Percentiles rank a stretch among this genome's conserved stretches.
phyloP scores from a whole-genome alignment of 345 rosid species.

The Capsella bursapastoris region DNA sequence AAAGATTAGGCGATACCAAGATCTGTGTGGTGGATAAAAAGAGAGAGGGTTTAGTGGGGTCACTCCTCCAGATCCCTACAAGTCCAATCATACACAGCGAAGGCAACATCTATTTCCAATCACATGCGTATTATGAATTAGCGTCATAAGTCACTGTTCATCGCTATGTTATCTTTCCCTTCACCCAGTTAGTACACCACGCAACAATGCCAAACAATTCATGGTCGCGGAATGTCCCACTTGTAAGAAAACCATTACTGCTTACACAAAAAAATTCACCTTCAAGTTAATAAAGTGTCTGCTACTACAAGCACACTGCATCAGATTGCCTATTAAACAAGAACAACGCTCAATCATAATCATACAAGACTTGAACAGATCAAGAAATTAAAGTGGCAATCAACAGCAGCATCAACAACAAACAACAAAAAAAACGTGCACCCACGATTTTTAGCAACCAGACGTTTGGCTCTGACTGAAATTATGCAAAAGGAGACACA shows the following conservation, averaged over 20 bases:
- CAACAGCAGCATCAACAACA: slow-evolving; percentile 42
- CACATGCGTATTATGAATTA: not conserved
- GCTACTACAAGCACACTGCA: slow-evolving; percentile 27
- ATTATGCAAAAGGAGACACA: slow-evolving; percentile 47
- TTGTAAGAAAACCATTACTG: slow-evolving; percentile 17
- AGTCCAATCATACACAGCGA: slow-evolving; percentile 23
- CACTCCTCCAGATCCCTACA: slow-evolving; percentile 31
- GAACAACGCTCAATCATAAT: slow-evolving; percentile 30
- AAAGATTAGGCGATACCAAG: slow-evolving; percentile 21
- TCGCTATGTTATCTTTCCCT: not conserved
- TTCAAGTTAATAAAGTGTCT: slow-evolving; percentile 26
- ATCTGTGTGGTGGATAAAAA: slow-evolving; percentile 31
- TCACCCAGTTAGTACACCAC: not conserved
- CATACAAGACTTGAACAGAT: slow-evolving; percentile 39
- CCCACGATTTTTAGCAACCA: slow-evolving; percentile 50
- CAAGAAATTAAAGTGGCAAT: slow-evolving; percentile 42
- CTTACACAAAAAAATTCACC: slow-evolving; percentile 36
- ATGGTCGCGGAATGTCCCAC: not conserved
- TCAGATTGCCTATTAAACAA: slow-evolving; percentile 14
- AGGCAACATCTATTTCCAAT: not conserved
- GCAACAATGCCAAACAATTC: not conserved
- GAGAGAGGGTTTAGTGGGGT: slow-evolving; percentile 24
- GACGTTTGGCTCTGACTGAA: slow-evolving; percentile 40
- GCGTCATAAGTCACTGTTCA: not conserved
- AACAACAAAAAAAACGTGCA: slow-evolving; percentile 41